Evolutionary conservation across 2,329 filamentous ascomycete genomes (phyloP).

Genomic region (Tolypocladium pustulatum): DNA sequence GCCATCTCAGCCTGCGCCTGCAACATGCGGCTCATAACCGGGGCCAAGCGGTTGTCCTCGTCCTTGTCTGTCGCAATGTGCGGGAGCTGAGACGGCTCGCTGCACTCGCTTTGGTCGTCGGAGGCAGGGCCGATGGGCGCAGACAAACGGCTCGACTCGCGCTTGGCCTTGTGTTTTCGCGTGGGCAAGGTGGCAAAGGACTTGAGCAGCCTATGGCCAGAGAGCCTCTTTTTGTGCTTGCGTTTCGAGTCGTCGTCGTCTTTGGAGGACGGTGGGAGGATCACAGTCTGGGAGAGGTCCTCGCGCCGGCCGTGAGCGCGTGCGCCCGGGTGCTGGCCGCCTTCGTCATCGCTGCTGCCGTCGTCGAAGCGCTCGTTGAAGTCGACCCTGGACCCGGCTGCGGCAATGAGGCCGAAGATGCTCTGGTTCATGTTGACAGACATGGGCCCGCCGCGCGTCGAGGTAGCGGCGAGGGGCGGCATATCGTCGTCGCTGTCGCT

Average conservation of each 20-base stretch:
- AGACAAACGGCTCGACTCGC: constrained; percentile 28
- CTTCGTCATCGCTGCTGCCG: constrained; percentile 73
- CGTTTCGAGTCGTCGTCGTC: constrained; percentile 17
- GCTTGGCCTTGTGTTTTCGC: constrained; percentile 30
- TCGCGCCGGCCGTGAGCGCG: constrained; percentile 33
- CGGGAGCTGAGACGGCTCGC: constrained; percentile 10
- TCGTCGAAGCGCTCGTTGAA: constrained; percentile 73
- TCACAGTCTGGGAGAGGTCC: constrained; percentile 29
- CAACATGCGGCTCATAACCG: constrained; percentile 69
- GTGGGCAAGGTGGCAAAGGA: constrained; percentile 52
- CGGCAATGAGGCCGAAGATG: constrained; percentile 85
- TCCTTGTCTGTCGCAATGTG: constrained; percentile 11
- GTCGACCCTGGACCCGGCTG: constrained; percentile 72
- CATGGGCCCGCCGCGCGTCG: constrained; percentile 34
- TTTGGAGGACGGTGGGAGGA: constrained; percentile 23
- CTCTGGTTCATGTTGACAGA: constrained; percentile 83
- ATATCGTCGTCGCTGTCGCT: constrained; percentile 40
- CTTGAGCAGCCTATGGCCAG: constrained; percentile 54
- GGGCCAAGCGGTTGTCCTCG: constrained; percentile 44
- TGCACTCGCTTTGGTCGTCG: constrained; percentile 16
- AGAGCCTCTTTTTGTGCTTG: constrained; percentile 47
- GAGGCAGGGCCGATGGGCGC: constrained; percentile 22
- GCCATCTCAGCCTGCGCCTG: constrained; percentile 59
- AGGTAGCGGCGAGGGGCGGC: constrained; percentile 24
- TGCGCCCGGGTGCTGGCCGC: constrained; percentile 31